Evolutionary conservation across 345 rosid species (phyloP).

Genomic region (Hevea brasiliensis): DNA sequence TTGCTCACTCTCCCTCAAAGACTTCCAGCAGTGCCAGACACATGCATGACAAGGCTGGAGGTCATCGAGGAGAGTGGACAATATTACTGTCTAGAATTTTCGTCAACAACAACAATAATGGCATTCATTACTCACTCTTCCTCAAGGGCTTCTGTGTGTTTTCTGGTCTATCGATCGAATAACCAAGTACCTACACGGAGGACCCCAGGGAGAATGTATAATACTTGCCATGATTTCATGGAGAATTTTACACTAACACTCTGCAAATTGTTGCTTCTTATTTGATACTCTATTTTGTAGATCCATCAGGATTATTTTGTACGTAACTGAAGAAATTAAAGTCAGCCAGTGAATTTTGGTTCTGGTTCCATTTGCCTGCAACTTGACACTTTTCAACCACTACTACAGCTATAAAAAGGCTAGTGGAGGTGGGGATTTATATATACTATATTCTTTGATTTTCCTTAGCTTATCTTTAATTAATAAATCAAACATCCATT

Average conservation of each 20-base stretch:
- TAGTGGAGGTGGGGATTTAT: no score
- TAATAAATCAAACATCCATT: no score
- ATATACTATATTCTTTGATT: no score
- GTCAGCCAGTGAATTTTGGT: no score
- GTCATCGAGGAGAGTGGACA: slow-evolving; percentile 26
- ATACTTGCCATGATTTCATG: slow-evolving; percentile 5
- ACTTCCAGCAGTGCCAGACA: slow-evolving; percentile 15
- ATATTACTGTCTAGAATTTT: slow-evolving; percentile 8
- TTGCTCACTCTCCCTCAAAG: slow-evolving; percentile 38
- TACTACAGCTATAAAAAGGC: no score
- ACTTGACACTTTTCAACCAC: no score
- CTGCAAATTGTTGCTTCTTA: no score
- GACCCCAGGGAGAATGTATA: slow-evolving; percentile 31
- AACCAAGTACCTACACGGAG: not conserved
- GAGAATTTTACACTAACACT: not conserved
- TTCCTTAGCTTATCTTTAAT: no score
- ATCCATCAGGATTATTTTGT: no score
- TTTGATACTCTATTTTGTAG: no score
- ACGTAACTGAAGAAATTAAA: no score
- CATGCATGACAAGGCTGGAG: not conserved
- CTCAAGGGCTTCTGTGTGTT: slow-evolving; percentile 38
- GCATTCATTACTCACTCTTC: slow-evolving; percentile 39
- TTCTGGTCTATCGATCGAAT: not conserved
- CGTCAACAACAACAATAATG: not conserved
- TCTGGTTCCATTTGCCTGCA: no score